These are phyloP conservation scores for Tilletiaria anomala DNA, from an alignment of 1,284 basidiomycete species.

Conservation along the genomic window DNA sequence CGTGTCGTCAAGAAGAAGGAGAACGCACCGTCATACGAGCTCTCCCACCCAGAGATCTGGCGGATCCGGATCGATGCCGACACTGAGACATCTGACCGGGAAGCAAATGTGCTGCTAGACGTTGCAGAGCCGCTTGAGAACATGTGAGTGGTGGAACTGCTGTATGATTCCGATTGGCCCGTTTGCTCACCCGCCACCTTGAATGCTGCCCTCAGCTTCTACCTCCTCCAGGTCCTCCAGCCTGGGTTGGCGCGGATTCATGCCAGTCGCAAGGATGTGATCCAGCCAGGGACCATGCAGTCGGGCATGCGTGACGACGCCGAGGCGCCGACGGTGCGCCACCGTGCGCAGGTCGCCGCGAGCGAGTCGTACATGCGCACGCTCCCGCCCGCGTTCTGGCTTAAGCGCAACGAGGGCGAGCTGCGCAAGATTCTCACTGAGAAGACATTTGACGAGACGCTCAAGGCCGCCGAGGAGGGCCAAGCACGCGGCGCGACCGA, in stretches of 20 bases:
- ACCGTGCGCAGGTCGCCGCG: conserved; percentile 26
- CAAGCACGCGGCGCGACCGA: conserved; percentile 10
- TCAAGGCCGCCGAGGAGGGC: conserved; percentile 20
- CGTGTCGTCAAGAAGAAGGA: conserved; percentile 20
- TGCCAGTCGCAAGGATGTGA: conserved; percentile 26
- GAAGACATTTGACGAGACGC: conserved; percentile 17
- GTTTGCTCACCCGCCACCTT: not conserved
- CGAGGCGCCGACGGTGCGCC: conserved; percentile 24
- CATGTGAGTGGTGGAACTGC: no score
- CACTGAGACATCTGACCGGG: conserved; percentile 16
- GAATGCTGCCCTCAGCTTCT: no score
- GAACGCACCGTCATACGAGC: conserved; percentile 24
- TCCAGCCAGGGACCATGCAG: conserved; percentile 30
- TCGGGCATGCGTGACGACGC: conserved; percentile 22
- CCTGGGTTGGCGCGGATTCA: conserved; percentile 26
- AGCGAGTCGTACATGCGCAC: conserved; percentile 25
- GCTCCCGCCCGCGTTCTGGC: conserved; percentile 29
- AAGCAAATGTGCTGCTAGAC: conserved; percentile 28
- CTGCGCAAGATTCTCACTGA: conserved; percentile 25
- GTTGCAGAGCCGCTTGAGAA: conserved; percentile 29
- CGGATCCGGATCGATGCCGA: conserved; percentile 25
- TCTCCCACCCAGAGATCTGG: conserved; percentile 28
- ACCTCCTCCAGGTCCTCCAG: conserved; percentile 28
- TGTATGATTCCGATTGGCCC: no score
- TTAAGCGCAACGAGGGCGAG: conserved; percentile 29